phyloP scores from a whole-genome alignment of 345 rosid species.

The Crucihimalaya himalaica region DNA sequence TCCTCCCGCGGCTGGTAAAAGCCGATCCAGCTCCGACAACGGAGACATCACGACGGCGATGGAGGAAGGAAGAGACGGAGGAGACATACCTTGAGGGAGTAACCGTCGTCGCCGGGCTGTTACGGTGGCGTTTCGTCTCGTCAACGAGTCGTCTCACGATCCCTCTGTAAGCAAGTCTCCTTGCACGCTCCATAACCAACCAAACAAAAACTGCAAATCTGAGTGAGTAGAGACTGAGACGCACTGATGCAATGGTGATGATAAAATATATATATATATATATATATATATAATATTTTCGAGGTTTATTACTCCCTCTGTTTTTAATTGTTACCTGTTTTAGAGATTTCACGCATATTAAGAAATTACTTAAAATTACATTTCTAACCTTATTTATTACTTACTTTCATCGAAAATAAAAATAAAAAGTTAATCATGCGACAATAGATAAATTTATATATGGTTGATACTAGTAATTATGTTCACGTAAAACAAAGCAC shows the following conservation, averaged over 20 bases:
- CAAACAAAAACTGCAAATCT: neutral
- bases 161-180: constrained; percentile 79
- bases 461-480: too few species aligned
- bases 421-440: too few species aligned
- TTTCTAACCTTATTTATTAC: too few species aligned
- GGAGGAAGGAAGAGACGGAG: constrained; percentile 57
- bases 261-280: constrained; percentile 5
- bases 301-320: too few species aligned
- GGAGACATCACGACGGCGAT: constrained; percentile 25
- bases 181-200: constrained; percentile 76
- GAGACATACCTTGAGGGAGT: constrained; percentile 75
- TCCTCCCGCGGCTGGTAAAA: neutral
- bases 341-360: too few species aligned
- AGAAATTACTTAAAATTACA: too few species aligned
- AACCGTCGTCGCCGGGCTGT: neutral
- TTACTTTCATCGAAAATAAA: too few species aligned
- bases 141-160: constrained; percentile 61
- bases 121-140: constrained; percentile 52
- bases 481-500: too few species aligned
- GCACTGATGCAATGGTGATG: neutral
- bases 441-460: too few species aligned
- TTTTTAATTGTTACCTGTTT: too few species aligned
- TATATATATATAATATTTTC: constrained; percentile 7
- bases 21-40: constrained; percentile 28
- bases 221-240: neutral